Evolutionary conservation across 2,329 filamentous ascomycete genomes (phyloP).

Genomic region (Hypoxylon sp.): DNA sequence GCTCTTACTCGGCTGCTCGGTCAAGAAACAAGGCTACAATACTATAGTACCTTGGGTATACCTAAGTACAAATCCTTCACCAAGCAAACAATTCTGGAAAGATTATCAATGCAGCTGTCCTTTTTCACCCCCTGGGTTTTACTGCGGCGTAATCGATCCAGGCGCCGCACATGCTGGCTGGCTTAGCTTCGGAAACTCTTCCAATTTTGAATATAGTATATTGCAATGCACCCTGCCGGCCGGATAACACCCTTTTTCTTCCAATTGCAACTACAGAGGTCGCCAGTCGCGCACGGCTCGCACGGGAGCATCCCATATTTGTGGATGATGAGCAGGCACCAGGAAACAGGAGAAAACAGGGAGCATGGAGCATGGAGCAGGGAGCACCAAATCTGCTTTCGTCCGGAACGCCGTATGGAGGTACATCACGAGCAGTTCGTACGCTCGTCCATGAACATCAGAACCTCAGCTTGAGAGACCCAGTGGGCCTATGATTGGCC

Average conservation of each 20-base stretch:
- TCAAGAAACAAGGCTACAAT: slow-evolving; percentile 40
- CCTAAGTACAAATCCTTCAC: slow-evolving; percentile 29
- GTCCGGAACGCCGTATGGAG: slow-evolving; percentile 27
- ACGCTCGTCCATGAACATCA: too few relatives aligned
- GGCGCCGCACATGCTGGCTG: slow-evolving; percentile 36
- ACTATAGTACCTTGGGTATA: too few relatives aligned
- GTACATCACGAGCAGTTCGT: slow-evolving; percentile 7
- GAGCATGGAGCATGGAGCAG: neutral
- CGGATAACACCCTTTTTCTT: slow-evolving; percentile 34
- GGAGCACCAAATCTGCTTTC: slow-evolving; percentile 38
- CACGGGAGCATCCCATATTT: slow-evolving; percentile 34
- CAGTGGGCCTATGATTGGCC: slow-evolving; percentile 22
- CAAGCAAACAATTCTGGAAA: slow-evolving; percentile 33
- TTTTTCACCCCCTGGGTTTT: slow-evolving; percentile 38
- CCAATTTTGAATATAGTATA: slow-evolving; percentile 40
- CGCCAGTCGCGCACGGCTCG: slow-evolving; percentile 31
- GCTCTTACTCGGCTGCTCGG: slow-evolving; percentile 37
- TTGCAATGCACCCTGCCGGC: slow-evolving; percentile 39
- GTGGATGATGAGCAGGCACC: slow-evolving; percentile 24
- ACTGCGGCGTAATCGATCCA: slow-evolving; percentile 40
- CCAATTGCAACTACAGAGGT: slow-evolving; percentile 26
- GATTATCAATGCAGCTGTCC: slow-evolving; percentile 22
- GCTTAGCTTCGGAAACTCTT: slow-evolving; percentile 40
- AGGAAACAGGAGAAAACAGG: neutral
- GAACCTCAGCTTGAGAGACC: slow-evolving; percentile 5